Conservation (phyloP, 441 rosid species). For the Aleurites moluccanus region DNA sequence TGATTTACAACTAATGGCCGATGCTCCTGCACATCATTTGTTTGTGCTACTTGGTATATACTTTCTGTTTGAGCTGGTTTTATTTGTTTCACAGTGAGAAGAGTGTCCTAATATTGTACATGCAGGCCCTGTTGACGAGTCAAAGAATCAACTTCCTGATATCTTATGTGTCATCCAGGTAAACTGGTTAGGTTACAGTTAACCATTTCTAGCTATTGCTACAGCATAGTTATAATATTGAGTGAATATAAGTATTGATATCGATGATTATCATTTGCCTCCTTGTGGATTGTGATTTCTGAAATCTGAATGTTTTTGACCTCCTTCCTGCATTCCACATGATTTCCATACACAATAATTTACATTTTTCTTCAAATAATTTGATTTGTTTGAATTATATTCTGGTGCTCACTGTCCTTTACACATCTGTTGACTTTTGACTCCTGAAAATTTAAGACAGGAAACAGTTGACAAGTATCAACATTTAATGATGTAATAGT, state of each 20-base stretch:
- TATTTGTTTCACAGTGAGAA: slow-evolving; percentile 20
- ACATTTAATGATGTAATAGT: not conserved
- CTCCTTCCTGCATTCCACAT: not conserved
- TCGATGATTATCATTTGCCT: not conserved
- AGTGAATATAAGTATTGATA: not conserved
- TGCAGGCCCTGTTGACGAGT: slow-evolving; percentile 97
- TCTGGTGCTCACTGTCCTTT: not conserved
- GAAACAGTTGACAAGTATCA: not conserved
- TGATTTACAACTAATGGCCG: slow-evolving; percentile 96
- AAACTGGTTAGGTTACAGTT: not conserved
- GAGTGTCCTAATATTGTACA: slow-evolving; percentile 20
- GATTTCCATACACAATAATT: not conserved
- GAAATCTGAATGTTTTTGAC: not conserved
- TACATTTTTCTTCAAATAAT: not conserved
- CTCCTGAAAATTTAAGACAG: not conserved
- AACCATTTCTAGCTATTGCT: not conserved
- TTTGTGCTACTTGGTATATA: slow-evolving; percentile 84
- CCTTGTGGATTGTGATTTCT: not conserved
- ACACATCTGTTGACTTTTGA: not conserved
- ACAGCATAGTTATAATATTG: not conserved
- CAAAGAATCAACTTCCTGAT: slow-evolving; percentile 91
- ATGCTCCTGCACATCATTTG: slow-evolving; percentile 99
- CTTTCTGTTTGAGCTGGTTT: slow-evolving; percentile 15
- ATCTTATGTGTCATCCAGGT: slow-evolving; percentile 95
- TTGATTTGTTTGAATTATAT: not conserved